Base-by-base conservation (phyloP, 805 yeast species). In the Candida pseudoglaebosa region DNA sequence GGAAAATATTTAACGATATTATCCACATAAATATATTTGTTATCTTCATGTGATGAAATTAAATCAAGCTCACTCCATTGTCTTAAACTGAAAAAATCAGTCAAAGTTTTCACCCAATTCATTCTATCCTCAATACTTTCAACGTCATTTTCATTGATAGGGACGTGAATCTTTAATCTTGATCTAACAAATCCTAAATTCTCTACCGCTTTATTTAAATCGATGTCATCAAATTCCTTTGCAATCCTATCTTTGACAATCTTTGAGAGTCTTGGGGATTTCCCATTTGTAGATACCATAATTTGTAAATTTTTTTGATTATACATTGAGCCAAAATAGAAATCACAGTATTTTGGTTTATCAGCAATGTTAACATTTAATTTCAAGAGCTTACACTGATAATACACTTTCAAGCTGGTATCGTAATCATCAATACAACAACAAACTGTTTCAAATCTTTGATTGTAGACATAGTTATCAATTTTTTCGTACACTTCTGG, bases 261-360 rank as follows among this genome's bases (percentile, higher is more conserved):
- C 44, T 71, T 71, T 37, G 88, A 82, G 49, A 86, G 71, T 38
- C 93, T 61, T 1, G 95, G 95, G 2, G 90, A 82, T 49, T 80
- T 76, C 3, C 95, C 95, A 56, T 84, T 85, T 9, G 95, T 84
- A 28, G 87, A 78, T 10, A 86, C 82, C 90, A 86, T 81, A 28
- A 86, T 71, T 54, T 85, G 93, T 36, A 86, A 62, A 12, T 80
- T 77, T 12, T 90, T 93, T 46, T 75, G 76, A 51, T 84, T 71
- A 56, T 77, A 79, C 65, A 82, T 79, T 17, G 90, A 77, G 1
- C 95, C 95, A 57, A 86, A 86, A 62, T 84, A 86, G 59, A 84
- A 86, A 58, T 86, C 95, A 63, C 95, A 86, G 43, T 78, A 64
- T n/a, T 75, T 73, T 2, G 95, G 95, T 44, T 83, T 83, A 56